Evolutionary conservation across 768 basidiomycete genomes (phyloP), one percentile per base, ranked within the genome.

Genomic region (Phlebiopsis flavidoalba): DNA sequence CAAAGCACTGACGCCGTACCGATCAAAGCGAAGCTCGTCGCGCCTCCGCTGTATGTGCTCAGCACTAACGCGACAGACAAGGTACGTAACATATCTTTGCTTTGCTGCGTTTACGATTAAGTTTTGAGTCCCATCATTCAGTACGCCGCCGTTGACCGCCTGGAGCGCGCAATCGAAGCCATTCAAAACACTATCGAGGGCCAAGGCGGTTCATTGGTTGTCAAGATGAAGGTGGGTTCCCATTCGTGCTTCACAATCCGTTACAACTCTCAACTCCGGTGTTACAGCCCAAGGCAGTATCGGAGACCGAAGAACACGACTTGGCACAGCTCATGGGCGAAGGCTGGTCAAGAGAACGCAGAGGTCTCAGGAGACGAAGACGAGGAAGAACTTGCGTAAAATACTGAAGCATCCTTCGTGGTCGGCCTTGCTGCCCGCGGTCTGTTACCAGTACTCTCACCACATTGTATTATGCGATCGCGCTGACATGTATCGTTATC

Each of bases 21-120:
- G 0, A 97, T 99, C 77, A 97, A 96, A 75, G 95, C 97, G 22
- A 93, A 95, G 71, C 80, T 99, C 22, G 95, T 98, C 47, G 96
- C 96, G 0, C 97, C 97, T 8, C 96, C 96, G 26, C 72, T 99
- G 43, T 99, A 98, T 67, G 96, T 99, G 24, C 79, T 99, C 56
- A 93, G 90, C 65, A 95, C 93, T 31, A 98, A 98, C 64, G 90
- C 93, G 12, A 98, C 96, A 6, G 97, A 99, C 75, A 99, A 98
- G 83, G 88, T 87, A 40, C 46, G 78, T 47, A 5, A n/a, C 47
- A 59, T 46, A 51, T 22, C 8, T 19, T 5, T 51, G n/a, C 26
- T 49, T n/a, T 36, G 35, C 36, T 52, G 35, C 46, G 5, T 12
- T 8, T 17, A 36, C 40, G 15, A 51, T 40, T 43, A 46, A 2